A percentile compares a stretch with the other conserved stretches of the same genome.
Evolutionary conservation across 768 basidiomycete genomes (phyloP).

Genomic region (Roridomyces roridus): DNA sequence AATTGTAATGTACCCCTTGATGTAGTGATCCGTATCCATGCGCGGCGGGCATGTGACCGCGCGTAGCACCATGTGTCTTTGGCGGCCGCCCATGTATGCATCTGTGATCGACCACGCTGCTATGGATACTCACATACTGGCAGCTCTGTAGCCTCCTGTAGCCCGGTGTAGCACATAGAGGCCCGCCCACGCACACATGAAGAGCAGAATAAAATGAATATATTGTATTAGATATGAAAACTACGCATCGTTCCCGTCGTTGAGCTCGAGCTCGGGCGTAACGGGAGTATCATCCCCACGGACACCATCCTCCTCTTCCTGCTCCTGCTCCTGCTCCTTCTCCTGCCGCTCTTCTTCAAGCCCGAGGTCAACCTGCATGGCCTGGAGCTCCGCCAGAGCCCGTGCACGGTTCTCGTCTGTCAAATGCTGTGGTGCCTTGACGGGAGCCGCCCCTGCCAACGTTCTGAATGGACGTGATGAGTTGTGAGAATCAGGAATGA

Average conservation of each 20-base stretch:
- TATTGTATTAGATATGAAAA: too few species aligned
- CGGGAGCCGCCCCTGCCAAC: neutral
- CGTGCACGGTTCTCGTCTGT: neutral
- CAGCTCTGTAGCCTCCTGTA: neutral
- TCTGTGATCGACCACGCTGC: too few species aligned
- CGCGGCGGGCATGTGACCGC: too few species aligned
- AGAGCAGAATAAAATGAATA: too few species aligned
- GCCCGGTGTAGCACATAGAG: neutral
- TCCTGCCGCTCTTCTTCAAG: too few species aligned
- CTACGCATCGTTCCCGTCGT: too few species aligned
- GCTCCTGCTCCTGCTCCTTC: too few species aligned
- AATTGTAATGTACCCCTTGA: neutral
- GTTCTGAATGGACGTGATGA: neutral
- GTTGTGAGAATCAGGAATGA: neutral
- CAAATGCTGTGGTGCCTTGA: neutral
- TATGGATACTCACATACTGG: too few species aligned
- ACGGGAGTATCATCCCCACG: neutral
- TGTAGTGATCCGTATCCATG: neutral
- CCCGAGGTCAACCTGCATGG: neutral
- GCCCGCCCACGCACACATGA: too few species aligned
- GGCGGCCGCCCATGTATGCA: too few species aligned
- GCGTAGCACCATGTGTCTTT: neutral
- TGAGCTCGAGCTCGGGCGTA: too few species aligned
- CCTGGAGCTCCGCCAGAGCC: conserved; percentile 2
- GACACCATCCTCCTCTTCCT: neutral